These are phyloP conservation scores for Saccharomycopsis malanga DNA, from an alignment of 805 yeast species.

Conservation along the genomic window DNA sequence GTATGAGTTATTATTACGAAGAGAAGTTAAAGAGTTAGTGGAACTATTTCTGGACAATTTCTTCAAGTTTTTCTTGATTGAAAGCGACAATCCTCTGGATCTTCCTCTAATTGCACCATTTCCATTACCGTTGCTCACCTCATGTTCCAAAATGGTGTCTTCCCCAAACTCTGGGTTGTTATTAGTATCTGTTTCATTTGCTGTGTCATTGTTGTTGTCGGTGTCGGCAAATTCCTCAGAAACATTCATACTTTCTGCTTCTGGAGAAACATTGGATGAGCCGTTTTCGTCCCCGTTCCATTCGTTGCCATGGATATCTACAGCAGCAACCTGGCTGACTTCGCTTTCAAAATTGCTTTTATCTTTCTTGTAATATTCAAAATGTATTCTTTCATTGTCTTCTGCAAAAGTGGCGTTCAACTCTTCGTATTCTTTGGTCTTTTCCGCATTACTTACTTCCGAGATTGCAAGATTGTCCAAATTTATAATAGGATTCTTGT, in stretches of 20 bases:
- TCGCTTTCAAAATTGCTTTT: neutral
- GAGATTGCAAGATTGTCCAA: conserved; percentile 15
- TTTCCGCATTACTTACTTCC: conserved; percentile 3
- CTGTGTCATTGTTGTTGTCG: conserved; percentile 13
- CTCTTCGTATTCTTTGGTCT: conserved; percentile 5
- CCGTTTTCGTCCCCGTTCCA: neutral
- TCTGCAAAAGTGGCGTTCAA: conserved; percentile 1
- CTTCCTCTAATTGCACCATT: neutral
- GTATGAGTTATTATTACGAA: neutral
- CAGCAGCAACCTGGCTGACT: conserved; percentile 16
- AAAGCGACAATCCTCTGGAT: neutral
- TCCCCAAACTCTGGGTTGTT: neutral
- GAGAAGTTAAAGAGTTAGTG: conserved; percentile 8
- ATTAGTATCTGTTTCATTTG: neutral
- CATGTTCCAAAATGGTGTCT: neutral
- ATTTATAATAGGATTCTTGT: conserved; percentile 29
- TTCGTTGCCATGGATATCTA: conserved; percentile 13
- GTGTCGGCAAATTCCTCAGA: neutral
- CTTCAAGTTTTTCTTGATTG: conserved; percentile 1
- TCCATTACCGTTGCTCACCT: neutral
- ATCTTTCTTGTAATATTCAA: conserved; percentile 1
- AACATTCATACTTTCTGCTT: neutral
- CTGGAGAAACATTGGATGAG: neutral
- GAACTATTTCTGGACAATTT: conserved; percentile 7
- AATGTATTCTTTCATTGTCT: neutral